Evolutionary conservation across 441 rosid genomes (phyloP), one percentile per base, ranked within the genome.

Genomic region (Isatis lusitanica): DNA sequence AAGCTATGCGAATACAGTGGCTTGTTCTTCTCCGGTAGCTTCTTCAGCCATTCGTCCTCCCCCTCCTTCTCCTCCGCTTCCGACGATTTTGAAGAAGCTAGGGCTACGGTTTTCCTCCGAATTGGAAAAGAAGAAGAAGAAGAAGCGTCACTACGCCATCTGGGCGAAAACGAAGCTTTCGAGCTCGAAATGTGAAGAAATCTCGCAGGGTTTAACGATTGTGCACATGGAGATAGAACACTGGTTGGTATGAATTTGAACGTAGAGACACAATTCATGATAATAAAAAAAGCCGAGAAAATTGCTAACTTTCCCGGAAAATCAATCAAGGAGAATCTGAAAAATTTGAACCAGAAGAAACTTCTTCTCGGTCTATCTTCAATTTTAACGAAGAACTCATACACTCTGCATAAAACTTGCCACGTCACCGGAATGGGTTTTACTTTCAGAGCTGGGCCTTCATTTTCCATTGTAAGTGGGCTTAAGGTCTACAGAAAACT

Each of bases 1-100:
- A 92, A 81, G 80, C 97, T 95, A 61, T 95, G 96, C 21, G 99
- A 90, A 74, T 91, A 95, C 60, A 93, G 68, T 38, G 98, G 95
- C 87, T 83, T 91, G 68, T 77, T 82, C 88, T 90, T 88, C 28
- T 93, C 98, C 16, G 95, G 94, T 30, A 91, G 91, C 75, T 75
- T 85, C 80, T 83, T 77, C 12, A 91, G 86, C 99, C 98, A 93
- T 63, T 93, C 97, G 24, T 90, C 97, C 38, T 85, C 97, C 7
- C 85, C 78, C 2, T 88, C 79, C 7, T 76, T 75, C 73, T 87
- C 95, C 79, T 83, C 96, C 11, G 91, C 86, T 66, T 86, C 94
- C 9, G 96, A 80, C 0, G 94, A 80, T 65, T 84, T 88, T 35
- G 90, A 73, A 24, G 63, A 83, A 11, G 79, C 79, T 36, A 79